These are phyloP conservation scores for Xylaria acuta DNA, from an alignment of 495 filamentous ascomycete species.

Conservation along the genomic window DNA sequence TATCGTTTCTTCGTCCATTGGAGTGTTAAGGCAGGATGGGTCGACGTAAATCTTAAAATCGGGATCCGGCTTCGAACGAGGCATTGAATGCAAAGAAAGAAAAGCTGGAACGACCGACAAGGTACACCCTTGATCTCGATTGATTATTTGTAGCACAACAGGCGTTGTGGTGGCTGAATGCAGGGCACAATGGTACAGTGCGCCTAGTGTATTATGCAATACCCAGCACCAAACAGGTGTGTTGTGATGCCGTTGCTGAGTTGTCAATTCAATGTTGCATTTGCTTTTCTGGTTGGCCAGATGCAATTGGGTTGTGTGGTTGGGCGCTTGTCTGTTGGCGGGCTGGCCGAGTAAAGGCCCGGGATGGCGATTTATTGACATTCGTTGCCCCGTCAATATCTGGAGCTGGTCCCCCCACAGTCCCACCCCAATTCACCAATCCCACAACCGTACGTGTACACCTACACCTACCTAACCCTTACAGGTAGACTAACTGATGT, in stretches of 20 bases:
- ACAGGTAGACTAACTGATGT: background rate
- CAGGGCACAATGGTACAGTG: background rate
- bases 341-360: background rate
- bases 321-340: constrained; percentile 17
- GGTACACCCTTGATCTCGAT: constrained; percentile 16
- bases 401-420: background rate
- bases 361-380: constrained; percentile 13
- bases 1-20: constrained; percentile 40
- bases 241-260: constrained; percentile 17
- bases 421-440: constrained; percentile 10
- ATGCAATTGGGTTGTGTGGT: constrained; percentile 1
- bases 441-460: constrained; percentile 11
- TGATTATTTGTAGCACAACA: constrained; percentile 21
- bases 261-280: constrained; percentile 20
- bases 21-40: constrained; percentile 45
- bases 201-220: background rate
- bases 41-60: constrained; percentile 55
- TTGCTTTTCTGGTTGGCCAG: constrained; percentile 9
- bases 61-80: constrained; percentile 37
- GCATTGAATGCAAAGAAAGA: constrained; percentile 29
- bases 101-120: background rate
- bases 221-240: background rate
- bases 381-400: constrained; percentile 22
- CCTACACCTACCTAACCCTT: background rate
- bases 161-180: background rate